Conservation (phyloP, 805 yeast genomes). For the Starmera quercuum region DNA sequence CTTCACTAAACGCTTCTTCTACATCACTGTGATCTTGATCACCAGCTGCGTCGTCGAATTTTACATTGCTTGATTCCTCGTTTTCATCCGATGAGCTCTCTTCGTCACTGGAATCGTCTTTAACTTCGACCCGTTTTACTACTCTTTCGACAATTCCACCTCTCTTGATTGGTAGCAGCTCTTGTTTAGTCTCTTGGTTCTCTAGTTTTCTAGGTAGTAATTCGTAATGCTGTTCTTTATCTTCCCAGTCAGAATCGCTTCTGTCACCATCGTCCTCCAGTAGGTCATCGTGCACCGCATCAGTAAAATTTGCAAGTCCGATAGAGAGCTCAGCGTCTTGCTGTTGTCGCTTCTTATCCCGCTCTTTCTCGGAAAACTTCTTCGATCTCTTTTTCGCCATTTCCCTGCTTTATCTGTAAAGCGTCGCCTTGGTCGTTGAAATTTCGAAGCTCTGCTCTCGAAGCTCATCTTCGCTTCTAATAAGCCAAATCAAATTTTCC, state of each 20-base stretch:
- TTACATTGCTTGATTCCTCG: slow-evolving; percentile 15
- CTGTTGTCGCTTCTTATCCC: slow-evolving; percentile 16
- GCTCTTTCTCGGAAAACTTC: slow-evolving; percentile 25
- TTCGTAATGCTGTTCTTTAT: slow-evolving; percentile 78
- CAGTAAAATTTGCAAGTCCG: slow-evolving; percentile 17
- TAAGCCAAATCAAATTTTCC: neutral
- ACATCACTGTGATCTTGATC: slow-evolving; percentile 22
- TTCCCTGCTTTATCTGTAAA: neutral
- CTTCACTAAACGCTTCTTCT: slow-evolving; percentile 37
- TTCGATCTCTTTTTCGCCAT: slow-evolving; percentile 32
- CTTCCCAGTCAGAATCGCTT: slow-evolving; percentile 39
- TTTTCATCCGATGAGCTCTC: slow-evolving; percentile 7
- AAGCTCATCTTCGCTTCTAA: too few species aligned
- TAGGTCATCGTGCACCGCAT: slow-evolving; percentile 5
- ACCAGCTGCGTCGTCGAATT: slow-evolving; percentile 20
- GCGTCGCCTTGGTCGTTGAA: neutral
- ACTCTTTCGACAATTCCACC: slow-evolving; percentile 75
- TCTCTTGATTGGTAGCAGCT: slow-evolving; percentile 73
- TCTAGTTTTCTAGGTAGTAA: slow-evolving; percentile 52
- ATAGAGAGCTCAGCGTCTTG: slow-evolving; percentile 15
- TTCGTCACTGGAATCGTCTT: slow-evolving; percentile 5
- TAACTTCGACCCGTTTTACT: slow-evolving; percentile 24
- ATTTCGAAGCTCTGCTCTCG: neutral
- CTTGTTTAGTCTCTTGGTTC: slow-evolving; percentile 38
- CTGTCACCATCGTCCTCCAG: slow-evolving; percentile 2